These are phyloP conservation scores for Hypholoma fasciculare DNA, from an alignment of 768 basidiomycete species.

Conservation along the genomic window DNA sequence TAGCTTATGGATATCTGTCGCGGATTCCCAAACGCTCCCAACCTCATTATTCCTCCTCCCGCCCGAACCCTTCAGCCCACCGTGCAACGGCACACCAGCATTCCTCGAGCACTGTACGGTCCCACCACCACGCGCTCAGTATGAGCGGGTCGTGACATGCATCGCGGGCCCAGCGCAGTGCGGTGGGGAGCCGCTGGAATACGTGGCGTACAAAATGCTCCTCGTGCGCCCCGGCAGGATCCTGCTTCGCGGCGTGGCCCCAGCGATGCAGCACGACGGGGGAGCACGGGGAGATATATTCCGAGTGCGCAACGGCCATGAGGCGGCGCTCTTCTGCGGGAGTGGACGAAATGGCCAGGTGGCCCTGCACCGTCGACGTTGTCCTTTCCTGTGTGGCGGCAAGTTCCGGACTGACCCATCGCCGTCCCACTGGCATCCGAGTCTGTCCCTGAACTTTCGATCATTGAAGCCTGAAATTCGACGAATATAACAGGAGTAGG, in stretches of 20 bases:
- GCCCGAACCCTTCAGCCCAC: no score
- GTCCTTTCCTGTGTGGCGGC: no score
- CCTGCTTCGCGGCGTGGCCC: constrained; percentile 35
- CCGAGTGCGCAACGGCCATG: constrained; percentile 38
- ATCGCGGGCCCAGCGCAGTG: constrained; percentile 29
- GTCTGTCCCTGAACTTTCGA: no score
- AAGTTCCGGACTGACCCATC: no score
- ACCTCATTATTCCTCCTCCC: no score
- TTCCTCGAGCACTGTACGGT: constrained; percentile 9
- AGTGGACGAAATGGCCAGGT: neutral
- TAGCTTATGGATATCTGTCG: no score
- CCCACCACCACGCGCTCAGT: constrained; percentile 46
- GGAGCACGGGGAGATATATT: constrained; percentile 41
- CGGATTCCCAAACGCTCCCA: no score
- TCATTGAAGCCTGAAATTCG: no score
- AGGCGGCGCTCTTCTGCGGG: constrained; percentile 30
- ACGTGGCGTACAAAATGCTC: constrained; percentile 20
- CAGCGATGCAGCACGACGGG: constrained; percentile 37
- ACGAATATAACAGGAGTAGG: no score
- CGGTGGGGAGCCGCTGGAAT: constrained; percentile 16
- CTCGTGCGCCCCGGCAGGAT: constrained; percentile 25
- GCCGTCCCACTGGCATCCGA: no score
- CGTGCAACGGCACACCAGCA: no score
- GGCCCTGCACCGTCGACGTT: no score
- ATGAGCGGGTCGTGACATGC: constrained; percentile 47